phyloP scores from a whole-genome alignment of 2,329 filamentous ascomycete species.

The Penicillium sclerotigenum region DNA sequence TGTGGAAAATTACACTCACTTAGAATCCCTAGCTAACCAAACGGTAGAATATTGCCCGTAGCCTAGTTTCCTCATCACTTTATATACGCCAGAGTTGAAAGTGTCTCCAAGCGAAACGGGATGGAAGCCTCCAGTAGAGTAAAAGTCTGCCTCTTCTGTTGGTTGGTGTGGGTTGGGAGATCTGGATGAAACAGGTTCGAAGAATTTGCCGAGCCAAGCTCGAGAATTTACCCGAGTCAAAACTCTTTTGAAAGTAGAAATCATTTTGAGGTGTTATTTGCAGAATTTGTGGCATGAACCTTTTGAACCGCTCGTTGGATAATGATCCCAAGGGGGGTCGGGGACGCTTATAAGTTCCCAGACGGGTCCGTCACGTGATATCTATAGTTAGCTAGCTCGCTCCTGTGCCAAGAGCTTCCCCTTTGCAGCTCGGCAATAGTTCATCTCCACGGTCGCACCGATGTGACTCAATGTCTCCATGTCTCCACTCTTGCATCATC shows the following conservation, averaged over 20 bases:
- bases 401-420: too few relatives aligned
- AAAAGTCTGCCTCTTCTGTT: neutral
- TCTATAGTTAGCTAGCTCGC: too few relatives aligned
- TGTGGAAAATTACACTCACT: constrained; percentile 28
- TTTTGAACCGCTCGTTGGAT: too few relatives aligned
- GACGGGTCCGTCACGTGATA: too few relatives aligned
- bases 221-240: neutral
- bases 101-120: constrained; percentile 53
- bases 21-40: constrained; percentile 73
- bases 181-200: neutral
- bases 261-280: neutral
- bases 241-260: neutral
- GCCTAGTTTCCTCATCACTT: constrained; percentile 80
- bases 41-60: constrained; percentile 96
- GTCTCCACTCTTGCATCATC: too few relatives aligned
- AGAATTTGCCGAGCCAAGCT: neutral
- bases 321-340: too few relatives aligned
- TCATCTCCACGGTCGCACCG: too few relatives aligned
- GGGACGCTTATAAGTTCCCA: too few relatives aligned
- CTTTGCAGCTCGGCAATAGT: too few relatives aligned
- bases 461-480: too few relatives aligned
- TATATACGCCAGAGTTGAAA: constrained; percentile 90
- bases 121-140: neutral
- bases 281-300: too few relatives aligned
- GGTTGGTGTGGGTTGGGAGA: neutral